A percentile compares a stretch with the other conserved stretches of the same genome.
These are phyloP conservation scores for Neurospora pannonica DNA, from an alignment of 495 filamentous ascomycete species.

Conservation along the genomic window DNA sequence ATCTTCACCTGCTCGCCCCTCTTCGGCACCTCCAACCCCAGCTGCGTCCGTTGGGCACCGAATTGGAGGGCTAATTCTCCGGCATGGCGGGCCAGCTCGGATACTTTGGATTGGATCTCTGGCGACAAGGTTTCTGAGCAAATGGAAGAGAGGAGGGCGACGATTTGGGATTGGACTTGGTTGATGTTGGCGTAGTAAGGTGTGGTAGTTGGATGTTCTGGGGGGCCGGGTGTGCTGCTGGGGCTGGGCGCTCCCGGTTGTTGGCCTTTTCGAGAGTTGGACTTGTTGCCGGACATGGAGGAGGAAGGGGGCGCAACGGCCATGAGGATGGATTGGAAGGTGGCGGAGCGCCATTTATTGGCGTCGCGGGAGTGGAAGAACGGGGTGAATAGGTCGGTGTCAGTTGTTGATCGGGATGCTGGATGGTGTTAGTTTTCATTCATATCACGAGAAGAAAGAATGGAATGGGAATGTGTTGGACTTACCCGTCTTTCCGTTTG, in stretches of 20 bases:
- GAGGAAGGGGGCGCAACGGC: not conserved
- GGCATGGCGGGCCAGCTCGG: constrained; percentile 6
- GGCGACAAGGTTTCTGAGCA: not conserved
- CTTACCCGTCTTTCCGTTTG: not conserved
- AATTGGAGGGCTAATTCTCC: constrained; percentile 19
- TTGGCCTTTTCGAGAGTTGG: not conserved
- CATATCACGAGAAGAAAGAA: not conserved
- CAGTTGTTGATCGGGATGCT: not conserved
- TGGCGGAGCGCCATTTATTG: constrained; percentile 22
- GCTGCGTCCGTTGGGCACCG: constrained; percentile 12
- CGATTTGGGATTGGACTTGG: constrained; percentile 3
- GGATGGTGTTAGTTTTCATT: not conserved
- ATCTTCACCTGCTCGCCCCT: constrained; percentile 11
- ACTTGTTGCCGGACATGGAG: not conserved
- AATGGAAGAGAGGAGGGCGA: constrained; percentile 1
- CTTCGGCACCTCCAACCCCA: constrained; percentile 7
- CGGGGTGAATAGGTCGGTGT: not conserved
- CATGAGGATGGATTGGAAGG: constrained; percentile 17
- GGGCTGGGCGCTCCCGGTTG: not conserved
- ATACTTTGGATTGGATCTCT: constrained; percentile 10
- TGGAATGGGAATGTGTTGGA: not conserved
- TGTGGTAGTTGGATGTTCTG: not conserved
- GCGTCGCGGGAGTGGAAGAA: constrained; percentile 14
- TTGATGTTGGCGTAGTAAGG: constrained; percentile 1
- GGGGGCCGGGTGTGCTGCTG: not conserved